Conservation (phyloP, 2,329 filamentous ascomycete species). For the Beauveria sp. region DNA sequence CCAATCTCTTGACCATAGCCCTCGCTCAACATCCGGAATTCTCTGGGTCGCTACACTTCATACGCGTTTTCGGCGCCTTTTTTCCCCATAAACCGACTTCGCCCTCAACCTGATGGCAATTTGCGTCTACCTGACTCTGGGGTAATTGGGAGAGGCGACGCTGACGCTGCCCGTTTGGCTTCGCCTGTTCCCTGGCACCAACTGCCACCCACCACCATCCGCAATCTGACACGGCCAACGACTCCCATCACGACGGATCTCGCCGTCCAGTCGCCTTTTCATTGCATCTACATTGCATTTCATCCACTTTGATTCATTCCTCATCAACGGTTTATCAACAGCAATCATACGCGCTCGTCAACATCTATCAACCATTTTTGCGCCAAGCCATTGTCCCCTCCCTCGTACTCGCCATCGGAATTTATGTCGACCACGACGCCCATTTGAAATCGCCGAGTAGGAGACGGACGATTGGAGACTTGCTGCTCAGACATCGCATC, state of each 20-base stretch:
- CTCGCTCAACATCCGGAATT: not conserved
- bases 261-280: not conserved
- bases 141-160: slow-evolving; percentile 13
- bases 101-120: slow-evolving; percentile 7
- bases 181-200: slow-evolving; percentile 6
- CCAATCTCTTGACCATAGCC: not conserved
- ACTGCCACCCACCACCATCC: slow-evolving; percentile 2
- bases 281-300: not conserved
- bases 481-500: not conserved
- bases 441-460: not conserved
- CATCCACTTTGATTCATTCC: not conserved
- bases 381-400: slow-evolving; percentile 1
- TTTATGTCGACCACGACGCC: slow-evolving; percentile 6
- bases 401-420: not conserved
- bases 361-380: not conserved
- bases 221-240: not conserved
- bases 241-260: not conserved
- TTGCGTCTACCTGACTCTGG: slow-evolving; percentile 1
- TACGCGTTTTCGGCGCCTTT: not conserved
- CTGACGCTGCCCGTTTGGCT: slow-evolving; percentile 7
- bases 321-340: not conserved
- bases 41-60: not conserved
- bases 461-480: slow-evolving; percentile 5
- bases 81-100: not conserved
- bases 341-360: not conserved